Conservation (phyloP, 1,284 basidiomycete species). For the Kwoniella shivajii region DNA sequence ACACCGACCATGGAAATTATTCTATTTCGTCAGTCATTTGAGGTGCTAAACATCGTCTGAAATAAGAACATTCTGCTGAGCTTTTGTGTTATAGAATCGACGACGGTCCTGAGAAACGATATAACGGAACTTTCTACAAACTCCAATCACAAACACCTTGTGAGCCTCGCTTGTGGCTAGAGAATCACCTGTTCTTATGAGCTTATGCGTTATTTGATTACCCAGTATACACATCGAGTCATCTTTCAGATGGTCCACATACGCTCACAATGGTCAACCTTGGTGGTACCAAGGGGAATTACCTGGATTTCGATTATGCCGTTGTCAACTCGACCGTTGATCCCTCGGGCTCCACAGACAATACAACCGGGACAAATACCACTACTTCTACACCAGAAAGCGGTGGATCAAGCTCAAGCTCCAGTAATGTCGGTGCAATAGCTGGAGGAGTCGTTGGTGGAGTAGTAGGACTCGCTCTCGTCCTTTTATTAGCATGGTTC, state of each 20-base stretch:
- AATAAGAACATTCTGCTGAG: not conserved
- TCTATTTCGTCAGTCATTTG: constrained; percentile 14
- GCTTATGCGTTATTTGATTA: not conserved
- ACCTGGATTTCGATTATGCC: constrained; percentile 25
- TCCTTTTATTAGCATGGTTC: constrained; percentile 17
- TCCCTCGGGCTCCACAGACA: not conserved
- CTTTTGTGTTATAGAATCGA: constrained; percentile 16
- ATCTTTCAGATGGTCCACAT: constrained; percentile 22
- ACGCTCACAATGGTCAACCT: constrained; percentile 20
- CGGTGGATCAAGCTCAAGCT: not conserved
- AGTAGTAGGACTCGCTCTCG: constrained; percentile 12
- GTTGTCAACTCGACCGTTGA: constrained; percentile 13
- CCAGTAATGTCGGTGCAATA: constrained; percentile 5
- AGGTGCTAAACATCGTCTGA: not conserved
- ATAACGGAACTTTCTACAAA: constrained; percentile 19
- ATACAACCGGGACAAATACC: not conserved
- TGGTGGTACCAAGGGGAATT: constrained; percentile 11
- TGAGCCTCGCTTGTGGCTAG: not conserved
- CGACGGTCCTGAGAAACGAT: constrained; percentile 7
- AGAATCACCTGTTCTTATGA: not conserved
- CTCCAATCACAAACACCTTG: constrained; percentile 8
- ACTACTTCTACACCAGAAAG: not conserved
- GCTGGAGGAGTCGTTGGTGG: constrained; percentile 20
- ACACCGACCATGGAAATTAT: constrained; percentile 25
- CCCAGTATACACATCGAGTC: constrained; percentile 19